Conservation (phyloP, 2,329 filamentous ascomycete species). For the Phaeosphaeria sp. region DNA sequence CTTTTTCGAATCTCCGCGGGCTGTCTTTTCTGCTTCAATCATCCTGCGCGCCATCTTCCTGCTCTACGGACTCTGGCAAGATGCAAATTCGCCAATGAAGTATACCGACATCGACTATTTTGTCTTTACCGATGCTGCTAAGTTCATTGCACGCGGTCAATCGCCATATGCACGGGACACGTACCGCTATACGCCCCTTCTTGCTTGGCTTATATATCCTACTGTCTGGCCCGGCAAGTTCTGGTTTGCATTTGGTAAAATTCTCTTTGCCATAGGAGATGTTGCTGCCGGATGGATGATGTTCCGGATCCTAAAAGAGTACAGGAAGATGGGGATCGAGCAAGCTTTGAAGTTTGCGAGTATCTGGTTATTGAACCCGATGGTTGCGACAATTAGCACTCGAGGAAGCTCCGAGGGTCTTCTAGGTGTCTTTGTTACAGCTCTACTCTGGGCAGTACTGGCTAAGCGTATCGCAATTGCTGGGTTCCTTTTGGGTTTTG, state of each 20-base stretch:
- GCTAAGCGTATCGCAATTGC: constrained; percentile 68
- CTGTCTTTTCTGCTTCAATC: constrained; percentile 56
- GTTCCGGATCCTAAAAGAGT: constrained; percentile 58
- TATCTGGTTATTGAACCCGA: constrained; percentile 95
- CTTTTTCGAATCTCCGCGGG: constrained; percentile 41
- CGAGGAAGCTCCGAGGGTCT: constrained; percentile 92
- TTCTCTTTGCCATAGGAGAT: constrained; percentile 83
- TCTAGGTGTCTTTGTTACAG: constrained; percentile 82
- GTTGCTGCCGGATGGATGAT: constrained; percentile 84
- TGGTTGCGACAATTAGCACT: constrained; percentile 97
- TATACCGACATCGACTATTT: constrained; percentile 99
- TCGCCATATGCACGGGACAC: constrained; percentile 91
- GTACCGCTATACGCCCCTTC: constrained; percentile 93
- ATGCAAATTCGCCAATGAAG: constrained; percentile 88
- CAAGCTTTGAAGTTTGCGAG: constrained; percentile 76
- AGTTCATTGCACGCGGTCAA: constrained; percentile 69
- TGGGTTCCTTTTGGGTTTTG: constrained; percentile 77
- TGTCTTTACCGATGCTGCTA: constrained; percentile 94
- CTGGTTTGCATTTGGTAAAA: constrained; percentile 86
- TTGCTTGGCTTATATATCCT: constrained; percentile 89
- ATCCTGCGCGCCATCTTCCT: constrained; percentile 76
- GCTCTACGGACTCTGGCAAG: constrained; percentile 90
- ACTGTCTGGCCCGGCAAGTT: constrained; percentile 66
- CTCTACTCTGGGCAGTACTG: constrained; percentile 81
- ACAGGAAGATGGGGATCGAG: constrained; percentile 42